phyloP scores from a whole-genome alignment of 306 rosid genomes.

The Sphenostylis stenocarpa region DNA sequence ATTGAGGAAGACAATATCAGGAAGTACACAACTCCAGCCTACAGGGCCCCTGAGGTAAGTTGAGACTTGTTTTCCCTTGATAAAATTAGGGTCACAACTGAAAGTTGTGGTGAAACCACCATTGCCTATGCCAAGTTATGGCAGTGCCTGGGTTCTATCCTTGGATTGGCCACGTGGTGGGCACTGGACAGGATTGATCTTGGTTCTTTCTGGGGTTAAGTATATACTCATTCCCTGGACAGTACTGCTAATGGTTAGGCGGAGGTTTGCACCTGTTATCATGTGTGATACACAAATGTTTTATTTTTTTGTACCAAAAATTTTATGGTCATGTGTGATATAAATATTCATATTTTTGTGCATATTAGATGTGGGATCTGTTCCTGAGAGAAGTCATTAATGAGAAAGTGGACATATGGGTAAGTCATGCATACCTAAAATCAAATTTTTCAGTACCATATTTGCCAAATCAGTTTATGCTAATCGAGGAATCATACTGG shows the following conservation, averaged over 20 bases:
- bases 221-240: background rate
- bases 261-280: background rate
- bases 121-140: background rate
- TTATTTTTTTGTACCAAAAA: background rate
- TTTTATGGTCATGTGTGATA: background rate
- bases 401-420: slow-evolving; percentile 99
- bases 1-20: slow-evolving; percentile 98
- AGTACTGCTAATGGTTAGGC: background rate
- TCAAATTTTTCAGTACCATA: slow-evolving; percentile 12
- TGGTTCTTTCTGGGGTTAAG: background rate
- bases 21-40: slow-evolving; percentile 97
- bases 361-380: slow-evolving; percentile 93
- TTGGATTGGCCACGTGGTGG: background rate
- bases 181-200: background rate
- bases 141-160: background rate
- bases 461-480: background rate
- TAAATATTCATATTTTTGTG: slow-evolving; percentile 27
- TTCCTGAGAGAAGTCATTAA: slow-evolving; percentile 80
- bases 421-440: slow-evolving; percentile 46
- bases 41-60: slow-evolving; percentile 91
- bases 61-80: slow-evolving; percentile 16
- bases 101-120: background rate
- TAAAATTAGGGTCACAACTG: background rate
- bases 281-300: background rate
- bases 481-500: slow-evolving; percentile 29